Evolutionary conservation across 164 flowering plant genomes (phyloP), one percentile per base, ranked within the genome.

Genomic region (Santalum album): DNA sequence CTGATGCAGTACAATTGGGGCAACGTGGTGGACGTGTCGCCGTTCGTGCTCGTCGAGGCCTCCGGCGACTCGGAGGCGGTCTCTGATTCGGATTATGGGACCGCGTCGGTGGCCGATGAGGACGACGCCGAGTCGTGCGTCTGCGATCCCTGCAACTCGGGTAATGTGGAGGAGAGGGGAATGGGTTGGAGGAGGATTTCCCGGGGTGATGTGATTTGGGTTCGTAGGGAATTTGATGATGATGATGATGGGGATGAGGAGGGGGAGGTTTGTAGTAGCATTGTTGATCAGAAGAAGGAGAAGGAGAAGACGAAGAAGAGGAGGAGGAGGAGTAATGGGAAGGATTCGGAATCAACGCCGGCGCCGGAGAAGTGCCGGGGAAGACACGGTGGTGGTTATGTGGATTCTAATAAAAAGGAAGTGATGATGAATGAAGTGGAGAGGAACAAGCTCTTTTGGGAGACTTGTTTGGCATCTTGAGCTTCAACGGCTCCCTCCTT

Each of bases 81-180:
- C 0, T 12, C 1, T 16, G 53, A 22, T 9, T 15, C n/a, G 12
- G 43, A 0, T 3, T 12, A 12, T 3, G 42, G 18, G 35, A 20
- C 25, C 49, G 34, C 34, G 32, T 21, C 24, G 45, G 7, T 11
- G 14, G 17, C 14, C 45, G 66, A 34, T 14, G 69, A 66, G 18
- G 80, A 73, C 53, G 86, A 81, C 61, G 83, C 87, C 2, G 68
- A 72, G 24, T 81, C 87, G 2, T 70, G 75, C 53, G 58, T 74
- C 63, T 61, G 22, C 14, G 77, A 69, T 40, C 32, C 39, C 0
- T 54, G 55, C 7, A 39, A 61, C 18, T 25, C 5, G 12, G 45
- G 20, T 23, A 3, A 36, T 4, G 65, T 25, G 3, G 25, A 16
- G 44, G 66, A 55, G 15, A 0, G 12, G 16, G 1, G 36, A 0